phyloP scores from a whole-genome alignment of 352 stramenopile species.

The Pythium insidiosum region DNA sequence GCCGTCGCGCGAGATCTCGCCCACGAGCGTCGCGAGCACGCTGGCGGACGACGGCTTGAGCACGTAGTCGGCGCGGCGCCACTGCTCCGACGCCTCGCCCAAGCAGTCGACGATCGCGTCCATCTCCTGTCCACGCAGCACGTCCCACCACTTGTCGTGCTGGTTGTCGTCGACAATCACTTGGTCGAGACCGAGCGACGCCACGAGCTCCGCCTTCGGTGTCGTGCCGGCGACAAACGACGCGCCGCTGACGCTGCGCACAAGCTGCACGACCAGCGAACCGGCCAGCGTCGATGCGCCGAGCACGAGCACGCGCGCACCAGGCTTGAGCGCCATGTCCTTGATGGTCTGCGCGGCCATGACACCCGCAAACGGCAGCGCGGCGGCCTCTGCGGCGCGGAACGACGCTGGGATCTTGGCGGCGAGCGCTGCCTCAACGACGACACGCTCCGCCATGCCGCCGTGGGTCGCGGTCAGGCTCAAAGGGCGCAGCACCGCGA shows the following conservation, averaged over 20 bases:
- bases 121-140: conserved; percentile 12
- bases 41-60: conserved; percentile 2
- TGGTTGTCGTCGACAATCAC: conserved; percentile 25
- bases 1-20: conserved; percentile 15
- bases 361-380: conserved; percentile 19
- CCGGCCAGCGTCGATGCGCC: conserved; percentile 63
- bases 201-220: conserved; percentile 24
- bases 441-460: conserved; percentile 21
- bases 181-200: conserved; percentile 25
- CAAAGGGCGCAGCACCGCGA: conserved; percentile 13
- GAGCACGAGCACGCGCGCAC: conserved; percentile 59
- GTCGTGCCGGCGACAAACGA: conserved; percentile 51
- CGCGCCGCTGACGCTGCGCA: conserved; percentile 28
- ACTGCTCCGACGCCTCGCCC: conserved; percentile 8
- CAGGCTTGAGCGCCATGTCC: conserved; percentile 18
- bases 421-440: conserved; percentile 11
- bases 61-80: conserved; percentile 16
- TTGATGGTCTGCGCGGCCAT: conserved; percentile 22
- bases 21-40: conserved; percentile 14
- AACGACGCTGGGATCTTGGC: conserved; percentile 15
- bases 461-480: neutral
- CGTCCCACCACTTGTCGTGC: conserved; percentile 25
- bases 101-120: conserved; percentile 32
- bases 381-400: conserved; percentile 10
- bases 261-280: conserved; percentile 55